Base-by-base conservation (phyloP, 306 rosid genomes). In the Trifolium pratense region DNA sequence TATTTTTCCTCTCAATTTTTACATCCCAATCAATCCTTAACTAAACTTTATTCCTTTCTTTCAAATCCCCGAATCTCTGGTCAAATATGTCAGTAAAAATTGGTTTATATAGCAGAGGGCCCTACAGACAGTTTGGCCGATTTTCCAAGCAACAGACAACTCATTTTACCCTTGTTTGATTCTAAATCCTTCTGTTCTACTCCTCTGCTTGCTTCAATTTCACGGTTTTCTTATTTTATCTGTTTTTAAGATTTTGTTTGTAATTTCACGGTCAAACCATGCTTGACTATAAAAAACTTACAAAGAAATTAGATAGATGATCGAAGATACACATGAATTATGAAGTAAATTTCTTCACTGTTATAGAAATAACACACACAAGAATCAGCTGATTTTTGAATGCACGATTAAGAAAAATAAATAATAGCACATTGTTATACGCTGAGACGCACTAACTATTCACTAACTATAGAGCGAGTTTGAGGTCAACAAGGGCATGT, bases 401-500 rank as follows among this genome's bases (percentile, higher is more conserved):
- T 48, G 53, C 18, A 48, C 20, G 20, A 48, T 49, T 49, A n/a
- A 49, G 60, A 9, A 17, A 53, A 18, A 53, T 0, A n/a, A 49
- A 5, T 4, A 53, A 53, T 7, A 3, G 14, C 31, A 53, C 60
- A 18, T 18, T 53, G 49, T 14, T 60, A n/a, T n/a, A 60, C 42
- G 6, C 42, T 14, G 2, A 32, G 8, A 60, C 15, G 8, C 7
- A 1, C 17, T 23, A 65, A 42, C 36, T 81, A 84, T 9, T 8
- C 7, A 1, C 17, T 23, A 65, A 42, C 36, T 81, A 84, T 9
- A 87, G 88, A 49, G 85, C 52, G 10, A 87, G 81, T 40, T 77
- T 79, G 65, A 87, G 90, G 16, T 84, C 82, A 12, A 86, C 81
- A 12, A 86, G 73, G 23, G 42, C 32, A 34, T 11, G 21, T 13